A percentile compares a stretch with the other conserved stretches of the same genome.
phyloP scores from a whole-genome alignment of 1,284 basidiomycete species.

The Moniliophthora roreri region DNA sequence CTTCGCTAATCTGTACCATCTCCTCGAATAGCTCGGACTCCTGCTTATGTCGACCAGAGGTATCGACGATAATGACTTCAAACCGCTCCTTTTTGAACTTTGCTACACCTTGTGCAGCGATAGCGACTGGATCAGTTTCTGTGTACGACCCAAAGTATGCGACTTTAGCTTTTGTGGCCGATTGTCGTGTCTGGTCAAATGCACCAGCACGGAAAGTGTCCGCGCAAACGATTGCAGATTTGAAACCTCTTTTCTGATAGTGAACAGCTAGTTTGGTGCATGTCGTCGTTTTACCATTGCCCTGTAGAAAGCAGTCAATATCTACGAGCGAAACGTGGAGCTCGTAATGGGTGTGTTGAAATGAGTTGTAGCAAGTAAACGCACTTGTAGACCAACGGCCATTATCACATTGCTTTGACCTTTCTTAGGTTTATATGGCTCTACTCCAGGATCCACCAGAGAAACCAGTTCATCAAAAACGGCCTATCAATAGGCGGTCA shows the following conservation, averaged over 20 bases:
- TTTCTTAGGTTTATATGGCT: slow-evolving; percentile 96
- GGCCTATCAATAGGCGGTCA: slow-evolving; percentile 54
- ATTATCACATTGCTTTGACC: slow-evolving; percentile 95
- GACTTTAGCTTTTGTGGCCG: slow-evolving; percentile 96
- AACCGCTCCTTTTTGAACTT: slow-evolving; percentile 99
- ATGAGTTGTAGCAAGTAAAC: slow-evolving; percentile 19
- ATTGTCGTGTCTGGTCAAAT: slow-evolving; percentile 96
- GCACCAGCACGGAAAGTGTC: slow-evolving; percentile 99
- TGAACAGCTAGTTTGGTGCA: slow-evolving; percentile 97
- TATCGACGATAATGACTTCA: slow-evolving; percentile 99
- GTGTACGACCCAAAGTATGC: slow-evolving; percentile 99
- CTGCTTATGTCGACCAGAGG: slow-evolving; percentile 96
- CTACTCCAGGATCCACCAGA: slow-evolving; percentile 92
- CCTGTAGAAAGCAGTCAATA: slow-evolving; percentile 45
- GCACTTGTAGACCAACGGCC: slow-evolving; percentile 92
- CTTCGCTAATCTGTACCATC: slow-evolving; percentile 95
- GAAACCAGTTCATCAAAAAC: slow-evolving; percentile 97
- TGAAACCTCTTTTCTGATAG: slow-evolving; percentile 97
- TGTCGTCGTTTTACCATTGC: slow-evolving; percentile 98
- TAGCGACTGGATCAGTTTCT: slow-evolving; percentile 96
- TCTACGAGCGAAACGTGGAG: background rate
- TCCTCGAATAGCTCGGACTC: slow-evolving; percentile 97
- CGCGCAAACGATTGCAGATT: slow-evolving; percentile 97
- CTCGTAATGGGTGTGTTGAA: background rate
- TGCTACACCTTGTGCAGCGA: slow-evolving; percentile 91